Percentiles rank a stretch among this genome's conserved stretches.
Evolutionary conservation across 139 green algal genomes (phyloP).

Genomic region (Auxenochlorella pyrenoidosa): DNA sequence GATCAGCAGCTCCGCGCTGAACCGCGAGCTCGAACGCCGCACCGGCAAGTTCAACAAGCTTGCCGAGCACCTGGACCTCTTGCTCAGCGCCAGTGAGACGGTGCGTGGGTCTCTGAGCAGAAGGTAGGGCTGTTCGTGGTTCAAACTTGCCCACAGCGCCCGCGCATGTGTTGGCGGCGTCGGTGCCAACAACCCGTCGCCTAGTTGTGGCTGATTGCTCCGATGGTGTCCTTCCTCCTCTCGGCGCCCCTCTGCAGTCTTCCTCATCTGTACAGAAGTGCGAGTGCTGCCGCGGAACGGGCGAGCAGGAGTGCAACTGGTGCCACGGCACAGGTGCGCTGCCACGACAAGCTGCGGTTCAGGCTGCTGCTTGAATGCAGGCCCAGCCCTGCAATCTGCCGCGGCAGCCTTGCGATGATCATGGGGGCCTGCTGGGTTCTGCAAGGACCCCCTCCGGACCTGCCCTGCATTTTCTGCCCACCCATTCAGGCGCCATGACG

Average conservation of each 20-base stretch:
- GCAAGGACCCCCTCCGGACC: too few species aligned
- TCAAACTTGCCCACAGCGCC: too few species aligned
- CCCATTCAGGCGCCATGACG: slow-evolving; percentile 32
- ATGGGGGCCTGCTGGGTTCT: background rate
- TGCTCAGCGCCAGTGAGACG: background rate
- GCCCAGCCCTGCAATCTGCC: too few species aligned
- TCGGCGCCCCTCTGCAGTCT: background rate
- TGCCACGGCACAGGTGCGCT: slow-evolving; percentile 43
- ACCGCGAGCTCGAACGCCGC: slow-evolving; percentile 3
- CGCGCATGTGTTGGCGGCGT: too few species aligned
- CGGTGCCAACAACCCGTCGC: too few species aligned
- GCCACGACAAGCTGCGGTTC: background rate
- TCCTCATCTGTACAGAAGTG: background rate
- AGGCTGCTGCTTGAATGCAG: background rate
- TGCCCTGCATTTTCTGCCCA: background rate
- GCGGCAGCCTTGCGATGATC: background rate
- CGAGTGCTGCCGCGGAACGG: slow-evolving; percentile 26
- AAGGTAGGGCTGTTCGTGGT: background rate
- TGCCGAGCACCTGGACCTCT: slow-evolving; percentile 16
- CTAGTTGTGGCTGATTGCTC: too few species aligned
- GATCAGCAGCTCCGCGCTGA: background rate
- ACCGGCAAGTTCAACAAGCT: background rate
- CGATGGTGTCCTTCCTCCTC: background rate
- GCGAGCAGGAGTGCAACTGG: slow-evolving; percentile 45
- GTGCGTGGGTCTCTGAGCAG: background rate